Evolutionary conservation across 176 grass and related monocot genomes (phyloP).

Genomic region (Leersia perrieri): DNA sequence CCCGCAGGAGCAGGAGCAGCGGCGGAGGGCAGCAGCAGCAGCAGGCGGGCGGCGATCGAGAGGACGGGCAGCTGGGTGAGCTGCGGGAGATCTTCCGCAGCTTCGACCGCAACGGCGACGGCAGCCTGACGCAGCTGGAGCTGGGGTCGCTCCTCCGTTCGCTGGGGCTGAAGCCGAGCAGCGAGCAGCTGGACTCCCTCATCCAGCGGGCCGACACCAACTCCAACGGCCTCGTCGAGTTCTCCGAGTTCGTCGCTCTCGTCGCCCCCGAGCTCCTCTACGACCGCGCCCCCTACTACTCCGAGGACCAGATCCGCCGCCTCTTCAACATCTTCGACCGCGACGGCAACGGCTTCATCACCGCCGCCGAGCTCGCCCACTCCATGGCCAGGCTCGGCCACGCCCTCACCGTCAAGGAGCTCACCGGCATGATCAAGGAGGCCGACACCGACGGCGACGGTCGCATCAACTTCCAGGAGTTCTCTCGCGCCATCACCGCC

Average conservation of each 20-base stretch:
- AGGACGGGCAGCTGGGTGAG: conserved; percentile 71
- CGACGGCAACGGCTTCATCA: conserved; percentile 94
- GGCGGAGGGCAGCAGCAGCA: neutral
- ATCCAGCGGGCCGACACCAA: conserved; percentile 78
- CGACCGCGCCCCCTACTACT: conserved; percentile 72
- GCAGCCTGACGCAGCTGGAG: conserved; percentile 91
- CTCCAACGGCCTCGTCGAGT: conserved; percentile 87
- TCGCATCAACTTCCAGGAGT: conserved; percentile 80
- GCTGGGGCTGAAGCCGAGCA: conserved; percentile 66
- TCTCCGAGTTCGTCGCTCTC: conserved; percentile 87
- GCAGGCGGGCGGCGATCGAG: conserved; percentile 27
- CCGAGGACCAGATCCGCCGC: conserved; percentile 70
- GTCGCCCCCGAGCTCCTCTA: conserved; percentile 69
- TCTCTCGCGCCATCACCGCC: conserved; percentile 83
- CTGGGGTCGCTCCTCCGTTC: conserved; percentile 79
- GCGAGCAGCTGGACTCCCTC: conserved; percentile 67
- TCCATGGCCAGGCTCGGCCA: conserved; percentile 90
- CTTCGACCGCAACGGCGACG: conserved; percentile 89
- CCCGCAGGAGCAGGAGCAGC: neutral
- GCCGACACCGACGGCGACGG: conserved; percentile 89
- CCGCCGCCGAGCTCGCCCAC: conserved; percentile 92
- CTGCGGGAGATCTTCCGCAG: conserved; percentile 87
- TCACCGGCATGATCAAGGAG: conserved; percentile 96
- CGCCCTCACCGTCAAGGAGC: conserved; percentile 80
- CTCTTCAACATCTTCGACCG: conserved; percentile 83